Conservation (phyloP, 2,329 filamentous ascomycete genomes). For the Fusarium pilosicola region DNA sequence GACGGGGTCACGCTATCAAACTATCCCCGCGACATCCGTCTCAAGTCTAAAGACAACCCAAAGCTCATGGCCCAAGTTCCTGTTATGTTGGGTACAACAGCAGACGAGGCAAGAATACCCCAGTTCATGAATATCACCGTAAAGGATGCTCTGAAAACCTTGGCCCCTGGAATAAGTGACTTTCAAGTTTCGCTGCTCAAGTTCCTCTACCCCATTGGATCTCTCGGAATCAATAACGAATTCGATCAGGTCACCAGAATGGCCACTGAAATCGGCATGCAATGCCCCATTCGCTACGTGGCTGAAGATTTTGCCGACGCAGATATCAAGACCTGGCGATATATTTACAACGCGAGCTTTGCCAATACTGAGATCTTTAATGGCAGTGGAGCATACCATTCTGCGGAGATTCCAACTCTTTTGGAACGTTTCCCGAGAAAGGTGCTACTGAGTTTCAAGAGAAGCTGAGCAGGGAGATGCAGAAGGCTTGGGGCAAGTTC, state of each 20-base stretch:
- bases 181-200: constrained; percentile 11
- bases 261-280: constrained; percentile 34
- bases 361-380: constrained; percentile 54
- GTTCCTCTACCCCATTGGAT: constrained; percentile 26
- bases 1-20: constrained; percentile 35
- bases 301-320: constrained; percentile 46
- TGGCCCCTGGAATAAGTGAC: neutral
- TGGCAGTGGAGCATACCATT: constrained; percentile 58
- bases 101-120: constrained; percentile 35
- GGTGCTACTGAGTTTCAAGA: constrained; percentile 35
- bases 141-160: neutral
- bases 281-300: constrained; percentile 38
- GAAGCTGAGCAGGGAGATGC: constrained; percentile 36
- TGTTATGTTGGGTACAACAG: constrained; percentile 36
- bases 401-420: constrained; percentile 55
- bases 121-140: neutral
- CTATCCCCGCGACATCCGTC: constrained; percentile 20
- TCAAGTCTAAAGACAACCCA: constrained; percentile 1
- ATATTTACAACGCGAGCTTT: constrained; percentile 60
- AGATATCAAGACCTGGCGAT: constrained; percentile 55
- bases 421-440: constrained; percentile 48
- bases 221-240: constrained; percentile 21
- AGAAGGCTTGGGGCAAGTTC: constrained; percentile 45
- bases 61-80: constrained; percentile 38
- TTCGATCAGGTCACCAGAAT: constrained; percentile 34